Conservation (phyloP, 225 moss, liverwort and hornwort genomes). For the Climacium dendroides region DNA sequence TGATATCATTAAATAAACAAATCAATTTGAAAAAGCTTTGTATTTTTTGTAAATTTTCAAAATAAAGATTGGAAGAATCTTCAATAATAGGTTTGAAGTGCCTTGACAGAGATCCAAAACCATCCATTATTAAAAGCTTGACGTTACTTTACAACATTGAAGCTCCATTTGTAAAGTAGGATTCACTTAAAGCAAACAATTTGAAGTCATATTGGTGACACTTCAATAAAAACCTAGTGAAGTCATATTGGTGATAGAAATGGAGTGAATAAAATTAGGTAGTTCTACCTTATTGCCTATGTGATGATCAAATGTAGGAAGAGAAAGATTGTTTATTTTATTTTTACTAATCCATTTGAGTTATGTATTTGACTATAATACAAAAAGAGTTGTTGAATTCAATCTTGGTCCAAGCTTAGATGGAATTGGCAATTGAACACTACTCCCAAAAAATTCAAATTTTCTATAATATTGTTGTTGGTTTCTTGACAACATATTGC, state of each 20-base stretch:
- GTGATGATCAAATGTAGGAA: not conserved
- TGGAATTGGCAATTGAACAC: not conserved
- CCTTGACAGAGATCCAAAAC: not conserved
- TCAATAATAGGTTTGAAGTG: not conserved
- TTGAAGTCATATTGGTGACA: not conserved
- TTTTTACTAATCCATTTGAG: no score
- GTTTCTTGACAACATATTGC: fast-evolving
- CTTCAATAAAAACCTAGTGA: no score
- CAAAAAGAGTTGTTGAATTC: not conserved
- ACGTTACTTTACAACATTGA: not conserved
- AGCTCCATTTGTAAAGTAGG: not conserved
- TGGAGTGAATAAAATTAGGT: fast-evolving
- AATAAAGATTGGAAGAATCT: not conserved
- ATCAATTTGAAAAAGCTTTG: fast-evolving
- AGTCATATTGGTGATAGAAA: not conserved
- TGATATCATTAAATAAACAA: not conserved
- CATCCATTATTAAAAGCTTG: not conserved
- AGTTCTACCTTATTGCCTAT: not conserved
- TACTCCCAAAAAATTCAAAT: not conserved
- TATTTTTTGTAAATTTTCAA: not conserved
- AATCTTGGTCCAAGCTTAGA: fast-evolving
- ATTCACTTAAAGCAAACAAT: fast-evolving
- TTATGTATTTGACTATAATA: no score
- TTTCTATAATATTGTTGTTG: fast-evolving
- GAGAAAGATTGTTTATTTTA: not conserved